Conservation (phyloP, 192 early-diverging fungal species). For the Linderina pennispora region DNA sequence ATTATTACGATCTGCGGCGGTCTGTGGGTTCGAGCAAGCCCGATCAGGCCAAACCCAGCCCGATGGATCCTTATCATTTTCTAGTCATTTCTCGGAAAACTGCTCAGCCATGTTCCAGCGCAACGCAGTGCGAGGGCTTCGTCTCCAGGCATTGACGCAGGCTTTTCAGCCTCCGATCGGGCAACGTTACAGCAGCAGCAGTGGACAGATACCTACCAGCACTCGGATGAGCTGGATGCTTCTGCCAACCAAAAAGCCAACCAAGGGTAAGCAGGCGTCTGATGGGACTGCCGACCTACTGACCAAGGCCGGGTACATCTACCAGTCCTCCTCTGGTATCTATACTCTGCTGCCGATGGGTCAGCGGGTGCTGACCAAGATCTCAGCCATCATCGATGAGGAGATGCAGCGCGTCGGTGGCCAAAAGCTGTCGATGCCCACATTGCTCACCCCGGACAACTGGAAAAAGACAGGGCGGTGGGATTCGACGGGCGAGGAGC, state of each 20-base stretch:
- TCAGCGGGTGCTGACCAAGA: conserved; percentile 64
- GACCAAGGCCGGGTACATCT: conserved; percentile 43
- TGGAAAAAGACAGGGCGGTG: conserved; percentile 82
- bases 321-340: conserved; percentile 80
- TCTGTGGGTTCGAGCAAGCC: no score
- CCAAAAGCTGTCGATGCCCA: conserved; percentile 69
- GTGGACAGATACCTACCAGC: conserved; percentile 9
- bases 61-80: no score
- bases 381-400: conserved; percentile 73
- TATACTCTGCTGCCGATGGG: conserved; percentile 81
- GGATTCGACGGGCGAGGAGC: conserved; percentile 58
- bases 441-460: conserved; percentile 54
- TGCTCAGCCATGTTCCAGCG: no score
- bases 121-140: no score
- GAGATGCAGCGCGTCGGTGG: conserved; percentile 72
- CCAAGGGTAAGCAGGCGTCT: neutral
- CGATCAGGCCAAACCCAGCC: no score
- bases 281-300: conserved; percentile 16
- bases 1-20: no score
- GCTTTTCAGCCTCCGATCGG: no score
- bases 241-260: conserved; percentile 32
- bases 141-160: no score
- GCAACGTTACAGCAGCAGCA: neutral
- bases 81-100: no score
- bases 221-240: conserved; percentile 41